Evolutionary conservation across 768 basidiomycete species (phyloP).

Genomic region (Macrolepiota dolichaula): DNA sequence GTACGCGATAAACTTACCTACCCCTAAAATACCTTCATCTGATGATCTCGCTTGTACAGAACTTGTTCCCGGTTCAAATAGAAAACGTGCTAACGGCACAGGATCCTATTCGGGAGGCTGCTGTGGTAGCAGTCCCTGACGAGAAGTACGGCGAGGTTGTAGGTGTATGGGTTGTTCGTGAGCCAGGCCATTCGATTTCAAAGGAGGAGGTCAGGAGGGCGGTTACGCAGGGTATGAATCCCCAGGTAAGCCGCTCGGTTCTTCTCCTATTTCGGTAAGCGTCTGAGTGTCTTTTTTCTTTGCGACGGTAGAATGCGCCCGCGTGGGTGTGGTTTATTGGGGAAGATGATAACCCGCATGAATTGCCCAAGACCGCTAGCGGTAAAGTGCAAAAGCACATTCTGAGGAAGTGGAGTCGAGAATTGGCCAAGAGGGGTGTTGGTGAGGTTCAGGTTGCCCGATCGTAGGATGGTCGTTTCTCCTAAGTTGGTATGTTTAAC

Average conservation of each 20-base stretch:
- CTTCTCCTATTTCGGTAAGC: slow-evolving; percentile 1
- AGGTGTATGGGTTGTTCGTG: slow-evolving; percentile 71
- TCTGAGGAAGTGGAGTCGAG: slow-evolving; percentile 64
- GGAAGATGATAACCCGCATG: slow-evolving; percentile 52
- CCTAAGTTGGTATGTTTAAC: background rate
- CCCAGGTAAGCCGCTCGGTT: slow-evolving; percentile 51
- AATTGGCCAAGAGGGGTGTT: slow-evolving; percentile 41
- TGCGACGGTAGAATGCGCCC: slow-evolving; percentile 58
- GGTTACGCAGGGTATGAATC: slow-evolving; percentile 67
- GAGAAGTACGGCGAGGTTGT: slow-evolving; percentile 71
- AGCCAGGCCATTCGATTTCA: slow-evolving; percentile 35
- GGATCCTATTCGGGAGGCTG: slow-evolving; percentile 63
- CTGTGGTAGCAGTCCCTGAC: slow-evolving; percentile 71
- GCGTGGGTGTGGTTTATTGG: slow-evolving; percentile 83
- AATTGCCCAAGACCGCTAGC: slow-evolving; percentile 82
- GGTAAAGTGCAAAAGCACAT: slow-evolving; percentile 87
- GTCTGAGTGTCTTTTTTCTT: background rate
- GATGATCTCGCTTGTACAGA: slow-evolving; percentile 34
- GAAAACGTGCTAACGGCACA: slow-evolving; percentile 67
- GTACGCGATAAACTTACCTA: slow-evolving; percentile 27
- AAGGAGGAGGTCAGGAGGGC: slow-evolving; percentile 49
- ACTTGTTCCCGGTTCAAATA: slow-evolving; percentile 82
- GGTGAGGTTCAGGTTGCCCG: slow-evolving; percentile 27
- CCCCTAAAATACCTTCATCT: background rate
- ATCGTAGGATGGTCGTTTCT: background rate